A percentile compares a stretch with the other conserved stretches of the same genome.
phyloP scores from a whole-genome alignment of 257 asterid species.

The Eustoma russellianum region DNA sequence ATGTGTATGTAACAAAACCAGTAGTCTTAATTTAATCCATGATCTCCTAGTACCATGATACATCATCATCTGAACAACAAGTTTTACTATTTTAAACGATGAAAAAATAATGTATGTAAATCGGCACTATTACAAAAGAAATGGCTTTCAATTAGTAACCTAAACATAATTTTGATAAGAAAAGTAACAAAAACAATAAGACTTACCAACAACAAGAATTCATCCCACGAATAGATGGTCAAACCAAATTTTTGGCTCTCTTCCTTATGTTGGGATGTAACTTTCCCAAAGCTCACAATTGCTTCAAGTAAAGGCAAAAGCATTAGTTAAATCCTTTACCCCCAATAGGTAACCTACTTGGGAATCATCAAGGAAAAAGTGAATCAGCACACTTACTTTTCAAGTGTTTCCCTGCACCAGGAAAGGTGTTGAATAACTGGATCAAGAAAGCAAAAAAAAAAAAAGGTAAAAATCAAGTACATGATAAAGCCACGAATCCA shows the following conservation, averaged over 20 bases:
- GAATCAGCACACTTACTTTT: slow-evolving; percentile 47
- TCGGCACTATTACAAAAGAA: no score
- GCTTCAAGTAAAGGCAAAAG: slow-evolving; percentile 30
- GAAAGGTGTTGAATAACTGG: slow-evolving; percentile 76
- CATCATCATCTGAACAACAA: no score
- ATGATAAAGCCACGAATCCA: background rate
- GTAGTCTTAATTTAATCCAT: no score
- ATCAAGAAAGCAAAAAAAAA: slow-evolving; percentile 18
- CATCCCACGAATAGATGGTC: slow-evolving; percentile 63
- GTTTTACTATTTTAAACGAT: no score
- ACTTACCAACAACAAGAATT: slow-evolving; percentile 64
- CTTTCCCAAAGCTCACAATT: slow-evolving; percentile 72
- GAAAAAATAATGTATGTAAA: no score
- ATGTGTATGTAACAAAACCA: no score
- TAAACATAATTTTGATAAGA: background rate
- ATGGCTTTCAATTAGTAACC: no score
- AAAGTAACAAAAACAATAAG: background rate
- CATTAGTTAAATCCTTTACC: background rate
- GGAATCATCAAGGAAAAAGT: background rate
- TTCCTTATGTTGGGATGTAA: slow-evolving; percentile 59
- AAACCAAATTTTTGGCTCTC: slow-evolving; percentile 49
- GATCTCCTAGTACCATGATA: no score
- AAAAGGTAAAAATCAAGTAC: slow-evolving; percentile 17
- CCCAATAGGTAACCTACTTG: no score
- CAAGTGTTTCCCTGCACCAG: slow-evolving; percentile 50